A percentile compares a stretch with the other conserved stretches of the same genome.
Evolutionary conservation across 2,329 filamentous ascomycete species (phyloP).

Genomic region (Arthroderma sp.): DNA sequence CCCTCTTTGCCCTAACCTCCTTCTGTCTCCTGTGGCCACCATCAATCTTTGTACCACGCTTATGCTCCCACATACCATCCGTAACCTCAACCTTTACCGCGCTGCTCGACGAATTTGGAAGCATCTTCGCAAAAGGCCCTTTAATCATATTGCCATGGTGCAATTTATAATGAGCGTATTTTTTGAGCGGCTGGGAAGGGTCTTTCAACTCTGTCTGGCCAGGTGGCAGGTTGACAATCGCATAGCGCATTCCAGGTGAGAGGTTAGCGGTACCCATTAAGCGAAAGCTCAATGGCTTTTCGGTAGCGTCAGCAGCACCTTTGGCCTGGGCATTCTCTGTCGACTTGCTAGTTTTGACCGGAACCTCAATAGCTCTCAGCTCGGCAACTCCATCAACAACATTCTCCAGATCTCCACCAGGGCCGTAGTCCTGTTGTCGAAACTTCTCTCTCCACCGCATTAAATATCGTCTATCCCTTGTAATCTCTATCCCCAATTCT

Average conservation of each 20-base stretch:
- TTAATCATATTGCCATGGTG: conserved; percentile 56
- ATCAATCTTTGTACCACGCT: conserved; percentile 79
- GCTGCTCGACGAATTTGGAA: conserved; percentile 48
- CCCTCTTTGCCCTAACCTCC: conserved; percentile 76
- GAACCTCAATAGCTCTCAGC: conserved; percentile 46
- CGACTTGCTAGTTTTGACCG: conserved; percentile 11
- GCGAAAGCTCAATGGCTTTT: conserved; percentile 1
- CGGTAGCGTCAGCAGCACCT: background rate
- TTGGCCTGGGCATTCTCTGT: background rate
- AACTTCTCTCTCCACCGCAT: conserved; percentile 81
- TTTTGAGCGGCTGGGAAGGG: conserved; percentile 37
- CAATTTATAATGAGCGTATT: conserved; percentile 55
- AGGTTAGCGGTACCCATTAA: conserved; percentile 33
- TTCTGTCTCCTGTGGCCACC: conserved; percentile 85
- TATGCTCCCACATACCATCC: conserved; percentile 90
- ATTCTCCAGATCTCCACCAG: conserved; percentile 68
- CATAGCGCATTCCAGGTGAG: conserved; percentile 43
- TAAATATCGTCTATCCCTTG: conserved; percentile 70
- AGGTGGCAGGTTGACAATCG: conserved; percentile 49
- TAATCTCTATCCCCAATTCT: conserved; percentile 74
- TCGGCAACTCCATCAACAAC: conserved; percentile 54
- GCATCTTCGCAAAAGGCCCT: conserved; percentile 59
- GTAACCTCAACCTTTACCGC: conserved; percentile 57
- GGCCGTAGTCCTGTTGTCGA: conserved; percentile 61
- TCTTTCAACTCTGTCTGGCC: conserved; percentile 44